Conservation (phyloP, 495 filamentous ascomycete species). For the Aspergillus nanangensis region DNA sequence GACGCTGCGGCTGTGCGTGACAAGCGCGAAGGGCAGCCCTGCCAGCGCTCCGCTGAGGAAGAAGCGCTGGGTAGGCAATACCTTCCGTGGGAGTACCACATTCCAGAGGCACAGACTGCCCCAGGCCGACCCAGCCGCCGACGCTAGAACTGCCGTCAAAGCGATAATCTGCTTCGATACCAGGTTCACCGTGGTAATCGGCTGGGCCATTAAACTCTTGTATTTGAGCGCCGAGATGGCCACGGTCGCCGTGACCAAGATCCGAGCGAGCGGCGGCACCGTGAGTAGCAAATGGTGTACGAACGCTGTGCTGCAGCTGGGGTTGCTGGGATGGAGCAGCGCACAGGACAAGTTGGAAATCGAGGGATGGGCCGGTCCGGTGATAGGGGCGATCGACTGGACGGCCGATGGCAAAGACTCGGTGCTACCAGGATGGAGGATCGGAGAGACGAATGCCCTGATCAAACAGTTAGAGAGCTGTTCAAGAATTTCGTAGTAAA, state of each 20-base stretch:
- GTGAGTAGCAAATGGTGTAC: slow-evolving; percentile 75
- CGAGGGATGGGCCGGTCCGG: slow-evolving; percentile 76
- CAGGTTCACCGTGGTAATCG: slow-evolving; percentile 57
- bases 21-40: slow-evolving; percentile 71
- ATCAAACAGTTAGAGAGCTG: background rate
- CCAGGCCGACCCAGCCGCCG: slow-evolving; percentile 77
- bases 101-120: slow-evolving; percentile 84
- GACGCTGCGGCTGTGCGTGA: slow-evolving; percentile 58
- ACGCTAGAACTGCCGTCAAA: slow-evolving; percentile 69
- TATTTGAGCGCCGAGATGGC: slow-evolving; percentile 64
- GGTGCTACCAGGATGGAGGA: slow-evolving; percentile 69
- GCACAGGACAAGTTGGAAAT: slow-evolving; percentile 84
- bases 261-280: slow-evolving; percentile 71
- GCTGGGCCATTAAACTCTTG: slow-evolving; percentile 59
- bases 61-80: slow-evolving; percentile 78
- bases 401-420: slow-evolving; percentile 63
- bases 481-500: slow-evolving; percentile 7
- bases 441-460: slow-evolving; percentile 76
- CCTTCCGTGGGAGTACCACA: slow-evolving; percentile 63
- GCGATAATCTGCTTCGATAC: slow-evolving; percentile 61
- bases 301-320: slow-evolving; percentile 82
- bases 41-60: slow-evolving; percentile 83
- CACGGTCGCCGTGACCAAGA: slow-evolving; percentile 67
- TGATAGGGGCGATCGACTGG: slow-evolving; percentile 66
- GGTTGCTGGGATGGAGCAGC: slow-evolving; percentile 81